A percentile compares a stretch with the other conserved stretches of the same genome.
Conservation (phyloP, 306 rosid species). For the Lathyrus tuberosus region DNA sequence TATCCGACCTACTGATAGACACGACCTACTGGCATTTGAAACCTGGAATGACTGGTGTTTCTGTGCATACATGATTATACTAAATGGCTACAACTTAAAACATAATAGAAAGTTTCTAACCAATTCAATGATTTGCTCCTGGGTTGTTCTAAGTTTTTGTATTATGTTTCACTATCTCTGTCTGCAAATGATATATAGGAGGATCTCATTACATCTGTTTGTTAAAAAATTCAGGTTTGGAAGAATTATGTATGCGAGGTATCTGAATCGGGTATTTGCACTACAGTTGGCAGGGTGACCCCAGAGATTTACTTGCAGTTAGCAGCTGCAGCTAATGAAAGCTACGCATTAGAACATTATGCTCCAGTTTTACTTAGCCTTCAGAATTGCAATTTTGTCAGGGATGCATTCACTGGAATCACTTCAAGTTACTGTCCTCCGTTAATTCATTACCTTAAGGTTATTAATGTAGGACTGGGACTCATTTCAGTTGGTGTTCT, state of each 20-base stretch:
- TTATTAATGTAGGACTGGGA: conserved; percentile 77
- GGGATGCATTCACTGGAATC: conserved; percentile 78
- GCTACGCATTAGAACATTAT: conserved; percentile 92
- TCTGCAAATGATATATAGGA: background rate
- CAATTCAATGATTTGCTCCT: conserved; percentile 11
- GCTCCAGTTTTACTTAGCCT: conserved; percentile 79
- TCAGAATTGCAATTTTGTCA: conserved; percentile 92
- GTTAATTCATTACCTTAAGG: conserved; percentile 66
- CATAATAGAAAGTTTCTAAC: conserved; percentile 1
- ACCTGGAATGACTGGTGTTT: background rate
- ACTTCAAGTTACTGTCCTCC: conserved; percentile 76
- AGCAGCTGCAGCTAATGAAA: conserved; percentile 79
- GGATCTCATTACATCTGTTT: conserved; percentile 32
- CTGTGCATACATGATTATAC: background rate
- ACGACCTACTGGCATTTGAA: conserved; percentile 17
- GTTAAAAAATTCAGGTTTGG: conserved; percentile 70
- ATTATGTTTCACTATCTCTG: conserved; percentile 8
- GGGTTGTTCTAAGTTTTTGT: background rate
- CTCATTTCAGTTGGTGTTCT: conserved; percentile 85
- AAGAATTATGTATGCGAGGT: conserved; percentile 68
- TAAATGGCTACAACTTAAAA: conserved; percentile 1
- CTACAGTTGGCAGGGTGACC: conserved; percentile 75
- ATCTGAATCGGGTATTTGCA: conserved; percentile 64
- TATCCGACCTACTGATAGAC: background rate
- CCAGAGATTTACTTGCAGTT: conserved; percentile 70